phyloP scores from a whole-genome alignment of 225 moss, liverwort and hornwort species.

The Polytrichum commune region DNA sequence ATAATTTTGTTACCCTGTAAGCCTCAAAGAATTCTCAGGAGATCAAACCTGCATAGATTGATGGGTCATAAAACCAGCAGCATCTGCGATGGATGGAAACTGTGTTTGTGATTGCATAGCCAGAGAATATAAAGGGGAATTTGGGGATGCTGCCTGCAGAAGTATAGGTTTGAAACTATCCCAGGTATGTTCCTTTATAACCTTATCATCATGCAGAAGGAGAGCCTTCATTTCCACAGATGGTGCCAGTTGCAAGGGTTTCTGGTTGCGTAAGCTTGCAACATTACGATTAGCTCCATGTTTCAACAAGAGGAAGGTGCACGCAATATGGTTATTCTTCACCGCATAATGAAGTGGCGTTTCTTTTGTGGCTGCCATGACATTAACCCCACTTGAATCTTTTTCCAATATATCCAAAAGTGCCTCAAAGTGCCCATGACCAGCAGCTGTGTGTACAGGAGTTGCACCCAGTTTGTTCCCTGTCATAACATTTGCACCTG shows the following conservation, averaged over 20 bases:
- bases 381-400: constrained; percentile 87
- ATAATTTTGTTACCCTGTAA: neutral
- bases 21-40: constrained; percentile 4
- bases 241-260: constrained; percentile 83
- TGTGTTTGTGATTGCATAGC: constrained; percentile 68
- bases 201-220: constrained; percentile 69
- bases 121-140: constrained; percentile 42
- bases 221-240: constrained; percentile 89
- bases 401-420: constrained; percentile 82
- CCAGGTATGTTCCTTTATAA: constrained; percentile 66
- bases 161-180: constrained; percentile 60
- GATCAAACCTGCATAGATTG: constrained; percentile 43
- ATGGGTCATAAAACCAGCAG: constrained; percentile 40
- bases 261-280: constrained; percentile 87
- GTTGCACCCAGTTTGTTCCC: constrained; percentile 96
- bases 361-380: constrained; percentile 90
- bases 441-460: constrained; percentile 92
- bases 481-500: constrained; percentile 80
- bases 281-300: constrained; percentile 95
- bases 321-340: constrained; percentile 87
- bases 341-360: constrained; percentile 93
- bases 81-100: constrained; percentile 47
- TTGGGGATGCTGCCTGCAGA: constrained; percentile 31
- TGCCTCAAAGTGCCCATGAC: constrained; percentile 93
- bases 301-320: constrained; percentile 74